phyloP scores from a whole-genome alignment of 805 yeast genomes.

The Sugiyamaella qingdaonensis region DNA sequence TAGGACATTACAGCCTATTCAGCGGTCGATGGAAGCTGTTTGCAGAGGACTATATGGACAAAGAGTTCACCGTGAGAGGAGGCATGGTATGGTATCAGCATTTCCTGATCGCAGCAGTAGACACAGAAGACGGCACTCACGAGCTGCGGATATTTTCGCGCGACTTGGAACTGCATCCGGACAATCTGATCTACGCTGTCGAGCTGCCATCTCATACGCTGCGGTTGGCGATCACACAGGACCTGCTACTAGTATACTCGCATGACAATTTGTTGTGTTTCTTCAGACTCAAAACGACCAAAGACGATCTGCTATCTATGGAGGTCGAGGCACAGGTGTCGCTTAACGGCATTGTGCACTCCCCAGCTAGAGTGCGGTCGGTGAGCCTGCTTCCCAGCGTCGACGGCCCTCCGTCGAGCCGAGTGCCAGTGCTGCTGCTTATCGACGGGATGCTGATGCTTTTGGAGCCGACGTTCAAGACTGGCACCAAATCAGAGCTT shows the following conservation, averaged over 20 bases:
- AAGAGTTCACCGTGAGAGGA: constrained; percentile 35
- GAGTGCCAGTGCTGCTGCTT: constrained; percentile 27
- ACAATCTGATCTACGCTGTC: constrained; percentile 30
- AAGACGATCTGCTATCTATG: constrained; percentile 21
- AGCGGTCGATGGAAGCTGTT: constrained; percentile 47
- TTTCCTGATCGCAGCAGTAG: constrained; percentile 33
- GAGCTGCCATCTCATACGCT: constrained; percentile 31
- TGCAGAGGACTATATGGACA: constrained; percentile 34
- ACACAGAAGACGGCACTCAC: constrained; percentile 22
- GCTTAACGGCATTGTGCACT: constrained; percentile 33
- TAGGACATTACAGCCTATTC: constrained; percentile 39
- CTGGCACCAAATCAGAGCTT: constrained; percentile 3
- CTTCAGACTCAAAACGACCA: constrained; percentile 21
- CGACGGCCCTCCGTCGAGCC: constrained; percentile 9
- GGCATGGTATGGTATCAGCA: constrained; percentile 38
- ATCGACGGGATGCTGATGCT: constrained; percentile 37
- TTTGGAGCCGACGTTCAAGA: constrained; percentile 18
- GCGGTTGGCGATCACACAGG: constrained; percentile 27
- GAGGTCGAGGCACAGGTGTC: constrained; percentile 33
- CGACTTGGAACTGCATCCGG: constrained; percentile 31
- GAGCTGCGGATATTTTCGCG: constrained; percentile 37
- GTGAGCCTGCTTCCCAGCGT: constrained; percentile 25
- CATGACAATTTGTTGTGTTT: constrained; percentile 30
- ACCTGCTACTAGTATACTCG: constrained; percentile 35
- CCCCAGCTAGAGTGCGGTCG: constrained; percentile 38